Conservation (phyloP, 176 grass and related monocot species). For the Bromus sterilis region DNA sequence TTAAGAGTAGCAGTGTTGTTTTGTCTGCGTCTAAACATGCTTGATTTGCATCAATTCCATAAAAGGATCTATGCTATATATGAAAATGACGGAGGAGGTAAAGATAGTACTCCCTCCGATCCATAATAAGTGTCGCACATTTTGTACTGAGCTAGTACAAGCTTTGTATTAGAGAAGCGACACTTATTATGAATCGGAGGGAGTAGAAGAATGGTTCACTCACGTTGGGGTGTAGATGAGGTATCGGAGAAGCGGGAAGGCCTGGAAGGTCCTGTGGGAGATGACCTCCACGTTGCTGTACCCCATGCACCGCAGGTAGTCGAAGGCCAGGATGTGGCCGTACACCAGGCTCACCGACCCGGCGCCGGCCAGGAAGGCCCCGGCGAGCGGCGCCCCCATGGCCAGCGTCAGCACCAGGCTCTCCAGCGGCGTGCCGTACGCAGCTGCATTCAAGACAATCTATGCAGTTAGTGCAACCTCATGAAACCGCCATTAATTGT, state of each 20-base stretch:
- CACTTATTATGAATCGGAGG: too few relatives aligned
- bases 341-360: constrained; percentile 77
- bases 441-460: constrained; percentile 54
- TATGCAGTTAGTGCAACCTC: too few relatives aligned
- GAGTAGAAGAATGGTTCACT: neutral
- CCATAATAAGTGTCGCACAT: too few relatives aligned
- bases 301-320: constrained; percentile 75
- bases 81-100: too few relatives aligned
- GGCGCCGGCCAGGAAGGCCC: constrained; percentile 42
- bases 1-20: neutral
- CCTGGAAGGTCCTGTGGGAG: constrained; percentile 37
- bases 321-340: constrained; percentile 55
- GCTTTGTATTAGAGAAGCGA: too few relatives aligned
- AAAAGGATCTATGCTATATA: too few relatives aligned
- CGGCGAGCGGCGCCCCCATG: constrained; percentile 51
- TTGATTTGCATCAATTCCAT: too few relatives aligned
- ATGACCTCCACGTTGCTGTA: constrained; percentile 94
- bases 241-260: constrained; percentile 56
- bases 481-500: neutral
- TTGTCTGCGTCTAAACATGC: neutral
- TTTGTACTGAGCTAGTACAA: too few relatives aligned
- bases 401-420: constrained; percentile 49
- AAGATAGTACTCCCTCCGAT: too few relatives aligned
- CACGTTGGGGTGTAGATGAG: constrained; percentile 85
- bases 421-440: constrained; percentile 78